Evolutionary conservation across 2,329 filamentous ascomycete genomes (phyloP).

Genomic region (Drechslerella dactyloides): DNA sequence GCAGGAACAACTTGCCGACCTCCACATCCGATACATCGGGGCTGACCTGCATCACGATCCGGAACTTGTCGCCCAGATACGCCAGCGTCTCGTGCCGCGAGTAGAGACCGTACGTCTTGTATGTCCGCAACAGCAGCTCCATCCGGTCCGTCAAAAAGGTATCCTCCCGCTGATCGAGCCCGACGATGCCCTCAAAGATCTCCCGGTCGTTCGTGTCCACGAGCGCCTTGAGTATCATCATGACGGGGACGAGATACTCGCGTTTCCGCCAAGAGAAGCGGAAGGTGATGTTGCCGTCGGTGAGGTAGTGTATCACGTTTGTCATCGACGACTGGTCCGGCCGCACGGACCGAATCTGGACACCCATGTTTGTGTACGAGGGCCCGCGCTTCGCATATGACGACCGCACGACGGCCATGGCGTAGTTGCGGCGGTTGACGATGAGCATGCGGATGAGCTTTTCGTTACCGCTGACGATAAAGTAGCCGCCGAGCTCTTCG

Average conservation of each 20-base stretch:
- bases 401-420: conserved; percentile 88
- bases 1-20: conserved; percentile 86
- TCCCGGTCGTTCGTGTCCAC: conserved; percentile 95
- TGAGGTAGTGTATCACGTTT: conserved; percentile 94
- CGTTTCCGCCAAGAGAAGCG: conserved; percentile 98
- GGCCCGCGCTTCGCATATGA: conserved; percentile 88
- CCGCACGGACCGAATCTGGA: conserved; percentile 87
- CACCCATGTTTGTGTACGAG: conserved; percentile 86
- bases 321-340: conserved; percentile 99
- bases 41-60: conserved; percentile 81
- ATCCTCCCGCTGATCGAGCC: conserved; percentile 66
- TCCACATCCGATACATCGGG: conserved; percentile 86
- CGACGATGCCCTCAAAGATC: conserved; percentile 90
- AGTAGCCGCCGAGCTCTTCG: conserved; percentile 95
- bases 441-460: conserved; percentile 94
- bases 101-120: conserved; percentile 87
- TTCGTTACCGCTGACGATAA: conserved; percentile 96
- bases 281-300: conserved; percentile 94
- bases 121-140: conserved; percentile 87
- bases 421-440: conserved; percentile 88
- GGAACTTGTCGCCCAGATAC: conserved; percentile 89
- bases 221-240: conserved; percentile 96
- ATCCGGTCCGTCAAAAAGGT: conserved; percentile 95
- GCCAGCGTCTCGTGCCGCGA: conserved; percentile 80
- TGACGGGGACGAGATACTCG: conserved; percentile 91